Percentiles rank a stretch among this genome's conserved stretches.
These are phyloP conservation scores for Sanghuangporus weigelae DNA, from an alignment of 1,284 basidiomycete species.

Conservation along the genomic window DNA sequence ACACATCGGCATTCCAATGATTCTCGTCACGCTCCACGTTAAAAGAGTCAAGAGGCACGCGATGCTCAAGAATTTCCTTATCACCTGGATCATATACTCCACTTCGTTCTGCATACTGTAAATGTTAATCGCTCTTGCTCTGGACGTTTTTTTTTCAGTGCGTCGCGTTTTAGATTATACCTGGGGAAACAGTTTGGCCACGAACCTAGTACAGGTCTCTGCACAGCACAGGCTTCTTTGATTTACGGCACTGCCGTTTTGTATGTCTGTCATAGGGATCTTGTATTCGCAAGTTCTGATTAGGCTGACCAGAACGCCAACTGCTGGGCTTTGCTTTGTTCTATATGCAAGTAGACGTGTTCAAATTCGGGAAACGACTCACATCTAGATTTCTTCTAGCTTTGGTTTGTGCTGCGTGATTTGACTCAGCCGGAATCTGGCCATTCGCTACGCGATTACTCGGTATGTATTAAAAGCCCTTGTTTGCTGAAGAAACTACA, in stretches of 20 bases:
- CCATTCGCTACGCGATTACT: not conserved
- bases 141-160: not conserved
- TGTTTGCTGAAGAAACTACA: not conserved
- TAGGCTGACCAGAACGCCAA: slow-evolving; percentile 4
- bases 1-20: not conserved
- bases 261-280: not conserved
- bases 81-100: slow-evolving; percentile 1
- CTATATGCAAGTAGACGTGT: not conserved
- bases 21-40: not conserved
- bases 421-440: not conserved
- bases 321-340: slow-evolving; percentile 12
- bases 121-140: not conserved
- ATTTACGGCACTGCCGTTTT: slow-evolving; percentile 13
- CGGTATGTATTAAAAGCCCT: not conserved
- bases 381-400: not conserved
- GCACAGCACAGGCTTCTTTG: slow-evolving; percentile 4
- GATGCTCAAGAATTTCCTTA: not conserved
- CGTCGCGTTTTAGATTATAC: not conserved
- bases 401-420: slow-evolving; percentile 6
- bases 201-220: not conserved
- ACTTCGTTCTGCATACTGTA: slow-evolving; percentile 9
- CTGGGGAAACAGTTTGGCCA: slow-evolving; percentile 10
- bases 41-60: not conserved
- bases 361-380: not conserved
- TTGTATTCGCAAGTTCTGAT: not conserved